Conservation (phyloP, 306 rosid genomes). For the Notholithocarpus densiflorus region DNA sequence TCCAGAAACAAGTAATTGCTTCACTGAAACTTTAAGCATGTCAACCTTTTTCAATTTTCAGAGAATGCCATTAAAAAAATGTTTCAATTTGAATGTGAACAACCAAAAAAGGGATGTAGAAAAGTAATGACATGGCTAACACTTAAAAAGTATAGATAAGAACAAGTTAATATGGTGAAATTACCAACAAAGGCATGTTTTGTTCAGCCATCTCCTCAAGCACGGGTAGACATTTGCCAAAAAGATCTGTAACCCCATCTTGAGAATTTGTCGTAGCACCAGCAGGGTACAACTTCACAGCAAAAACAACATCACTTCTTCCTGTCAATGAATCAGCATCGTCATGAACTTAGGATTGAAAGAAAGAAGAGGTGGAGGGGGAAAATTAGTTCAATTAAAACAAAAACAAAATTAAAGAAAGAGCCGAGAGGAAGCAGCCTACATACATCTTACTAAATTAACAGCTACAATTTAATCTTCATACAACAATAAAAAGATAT, state of each 20-base stretch:
- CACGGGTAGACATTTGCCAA: slow-evolving; percentile 77
- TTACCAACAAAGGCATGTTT: slow-evolving; percentile 76
- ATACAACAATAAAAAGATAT: neutral
- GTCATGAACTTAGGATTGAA: neutral
- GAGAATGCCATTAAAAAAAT: too few species aligned
- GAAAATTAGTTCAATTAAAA: neutral
- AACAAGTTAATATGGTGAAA: neutral
- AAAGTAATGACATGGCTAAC: slow-evolving; percentile 8
- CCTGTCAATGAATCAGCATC: slow-evolving; percentile 39
- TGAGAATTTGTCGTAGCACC: slow-evolving; percentile 96
- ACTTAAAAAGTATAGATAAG: neutral
- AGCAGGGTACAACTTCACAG: slow-evolving; percentile 91
- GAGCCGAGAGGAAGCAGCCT: neutral
- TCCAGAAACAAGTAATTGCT: neutral
- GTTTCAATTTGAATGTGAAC: neutral
- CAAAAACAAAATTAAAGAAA: neutral
- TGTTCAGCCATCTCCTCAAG: slow-evolving; percentile 83
- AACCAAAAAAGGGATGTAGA: neutral
- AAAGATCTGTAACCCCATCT: slow-evolving; percentile 87
- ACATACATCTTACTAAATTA: neutral
- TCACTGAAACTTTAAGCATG: neutral
- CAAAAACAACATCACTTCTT: slow-evolving; percentile 69
- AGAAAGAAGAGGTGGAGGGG: neutral
- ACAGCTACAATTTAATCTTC: neutral
- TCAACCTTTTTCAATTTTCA: too few species aligned